Evolutionary conservation across 139 green algal species (phyloP).

Genomic region (Chlorella vulgaris): DNA sequence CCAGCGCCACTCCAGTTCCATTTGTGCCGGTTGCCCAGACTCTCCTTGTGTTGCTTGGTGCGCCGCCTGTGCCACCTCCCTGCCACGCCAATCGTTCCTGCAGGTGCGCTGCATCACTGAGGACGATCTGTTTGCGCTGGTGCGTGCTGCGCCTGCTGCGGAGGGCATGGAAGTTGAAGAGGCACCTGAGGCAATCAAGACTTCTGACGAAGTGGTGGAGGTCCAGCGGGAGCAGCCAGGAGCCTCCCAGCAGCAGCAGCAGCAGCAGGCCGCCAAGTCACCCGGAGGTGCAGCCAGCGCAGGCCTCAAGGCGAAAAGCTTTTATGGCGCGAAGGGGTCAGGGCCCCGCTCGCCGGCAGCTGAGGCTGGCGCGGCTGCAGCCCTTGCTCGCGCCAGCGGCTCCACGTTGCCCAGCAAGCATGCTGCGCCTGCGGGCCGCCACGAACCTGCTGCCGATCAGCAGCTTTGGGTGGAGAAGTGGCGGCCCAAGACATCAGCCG

Average conservation of each 20-base stretch:
- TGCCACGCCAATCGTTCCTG: not conserved
- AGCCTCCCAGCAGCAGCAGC: not conserved
- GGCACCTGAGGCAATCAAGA: not conserved
- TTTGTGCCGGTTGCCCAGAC: too few relatives aligned
- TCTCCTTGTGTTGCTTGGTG: too few relatives aligned
- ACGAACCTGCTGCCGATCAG: not conserved
- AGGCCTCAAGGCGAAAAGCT: not conserved
- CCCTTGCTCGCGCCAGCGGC: not conserved
- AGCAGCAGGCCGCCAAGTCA: not conserved
- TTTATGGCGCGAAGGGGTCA: not conserved
- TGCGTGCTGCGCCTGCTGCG: slow-evolving; percentile 55
- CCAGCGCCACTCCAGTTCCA: too few relatives aligned
- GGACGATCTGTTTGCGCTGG: slow-evolving; percentile 82
- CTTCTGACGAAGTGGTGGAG: not conserved
- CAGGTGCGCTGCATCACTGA: slow-evolving; percentile 70
- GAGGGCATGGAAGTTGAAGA: not conserved
- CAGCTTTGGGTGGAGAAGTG: slow-evolving; percentile 96
- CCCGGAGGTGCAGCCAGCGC: not conserved
- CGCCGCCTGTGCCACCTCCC: not conserved
- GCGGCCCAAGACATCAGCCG: slow-evolving; percentile 70
- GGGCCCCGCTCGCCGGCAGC: too few relatives aligned
- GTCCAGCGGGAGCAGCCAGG: not conserved
- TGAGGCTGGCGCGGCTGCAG: not conserved
- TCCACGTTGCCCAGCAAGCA: not conserved
- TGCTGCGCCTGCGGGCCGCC: not conserved